Base-by-base conservation (phyloP, 1,139 yeast genomes). In the Pneumocystis wakefieldiae region DNA sequence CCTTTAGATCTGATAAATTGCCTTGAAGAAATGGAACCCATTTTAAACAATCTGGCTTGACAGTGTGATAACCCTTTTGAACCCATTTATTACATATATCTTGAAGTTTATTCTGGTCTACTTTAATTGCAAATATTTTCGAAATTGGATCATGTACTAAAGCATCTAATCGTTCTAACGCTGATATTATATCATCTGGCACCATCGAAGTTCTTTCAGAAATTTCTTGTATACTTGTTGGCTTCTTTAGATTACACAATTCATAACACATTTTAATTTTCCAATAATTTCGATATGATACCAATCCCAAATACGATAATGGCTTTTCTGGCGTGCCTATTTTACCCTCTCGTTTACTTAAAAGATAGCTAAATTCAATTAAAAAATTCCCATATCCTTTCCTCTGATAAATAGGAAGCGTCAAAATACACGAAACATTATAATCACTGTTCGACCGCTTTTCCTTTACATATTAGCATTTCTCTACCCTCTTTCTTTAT, bases 241-340 rank as follows among this genome's bases (percentile, higher is more conserved):
- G 61, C 2, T 66, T 62, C 8, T 73, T 61, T 10, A 84, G 68
- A 10, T 73, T 74, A 37, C 74, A 74, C 29, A 83, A 74, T 14
- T 73, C 74, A 62, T 75, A 77, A 29, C 90, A 86, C 24, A 88
- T 76, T 6, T 85, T 77, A 1, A 83, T 75, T 68, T 82, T 84
- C 97, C 98, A 92, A 73, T 87, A 92, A 69, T 85, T 87, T 67
- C 95, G 77, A 73, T 92, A 92, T 67, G 96, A 87, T 39, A 87
- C 75, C 61, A 90, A 76, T 0, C 98, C 98, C 64, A 91, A 76
- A 68, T 87, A 94, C 69, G 95, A 85, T 63, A 92, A 77, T 0
- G 98, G 97, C 71, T 91, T 91, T 70, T 92, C 98, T 0, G 98
- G 98, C 0, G 97, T 87, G 0, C 98, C 98, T 64, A 81, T 81